Evolutionary conservation across 2,329 filamentous ascomycete species (phyloP).

Genomic region (Aspergillus sp.): DNA sequence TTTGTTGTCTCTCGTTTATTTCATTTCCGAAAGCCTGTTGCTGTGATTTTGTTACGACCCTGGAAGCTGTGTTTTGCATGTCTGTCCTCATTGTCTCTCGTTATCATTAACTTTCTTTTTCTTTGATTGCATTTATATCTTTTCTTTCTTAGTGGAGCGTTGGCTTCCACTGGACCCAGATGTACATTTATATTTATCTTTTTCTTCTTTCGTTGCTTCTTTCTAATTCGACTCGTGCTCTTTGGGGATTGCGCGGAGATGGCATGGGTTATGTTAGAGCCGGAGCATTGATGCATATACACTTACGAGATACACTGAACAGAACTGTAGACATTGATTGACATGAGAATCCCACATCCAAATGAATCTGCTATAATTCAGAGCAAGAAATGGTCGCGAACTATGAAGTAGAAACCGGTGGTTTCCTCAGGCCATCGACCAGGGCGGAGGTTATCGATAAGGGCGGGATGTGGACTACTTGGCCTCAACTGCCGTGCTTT

Average conservation of each 20-base stretch:
- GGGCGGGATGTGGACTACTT: slow-evolving; percentile 17
- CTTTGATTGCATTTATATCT: slow-evolving; percentile 12
- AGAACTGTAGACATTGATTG: not conserved
- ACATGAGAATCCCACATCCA: not conserved
- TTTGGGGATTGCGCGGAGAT: slow-evolving; percentile 4
- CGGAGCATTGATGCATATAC: slow-evolving; percentile 16
- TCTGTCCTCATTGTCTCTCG: not conserved
- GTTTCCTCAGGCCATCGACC: not conserved
- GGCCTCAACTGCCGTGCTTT: slow-evolving; percentile 15
- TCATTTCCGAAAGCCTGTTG: slow-evolving; percentile 24
- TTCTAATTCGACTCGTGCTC: not conserved
- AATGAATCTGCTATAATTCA: no score
- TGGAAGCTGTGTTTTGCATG: slow-evolving; percentile 14
- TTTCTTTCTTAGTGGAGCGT: not conserved
- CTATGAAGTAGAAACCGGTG: not conserved
- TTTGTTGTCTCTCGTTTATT: slow-evolving; percentile 15
- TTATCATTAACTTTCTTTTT: not conserved
- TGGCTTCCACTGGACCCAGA: slow-evolving; percentile 2
- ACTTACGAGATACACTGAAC: not conserved
- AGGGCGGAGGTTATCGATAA: not conserved
- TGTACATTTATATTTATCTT: slow-evolving; percentile 20
- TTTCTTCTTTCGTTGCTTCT: slow-evolving; percentile 7
- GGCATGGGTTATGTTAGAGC: slow-evolving; percentile 16
- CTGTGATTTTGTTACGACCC: slow-evolving; percentile 24
- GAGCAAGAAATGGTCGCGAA: no score